Evolutionary conservation across 768 basidiomycete species (phyloP), one percentile per base, ranked within the genome.

Genomic region (Leccinum truebloodii): DNA sequence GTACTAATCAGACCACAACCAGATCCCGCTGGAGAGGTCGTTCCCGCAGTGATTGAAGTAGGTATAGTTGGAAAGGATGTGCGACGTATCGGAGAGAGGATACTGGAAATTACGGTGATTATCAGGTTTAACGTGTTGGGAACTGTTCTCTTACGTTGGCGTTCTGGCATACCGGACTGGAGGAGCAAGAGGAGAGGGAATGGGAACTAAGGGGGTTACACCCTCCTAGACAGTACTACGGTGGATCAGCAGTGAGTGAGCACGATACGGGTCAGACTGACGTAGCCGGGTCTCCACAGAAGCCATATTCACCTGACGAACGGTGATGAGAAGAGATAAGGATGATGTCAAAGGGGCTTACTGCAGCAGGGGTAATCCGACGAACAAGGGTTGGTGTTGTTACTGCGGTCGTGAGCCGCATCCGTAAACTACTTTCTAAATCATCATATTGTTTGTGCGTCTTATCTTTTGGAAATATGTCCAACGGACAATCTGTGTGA

Each of bases 171-270:
- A 93, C 71, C 0, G 93, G 92, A 50, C 80, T 81, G 2, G 91
- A 89, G 52, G 69, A 73, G 76, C 91, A 95, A 0, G 92, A 91
- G 59, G 76, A 75, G 41, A 88, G 73, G 3, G 81, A 71, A 67
- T 86, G 67, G 6, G 92, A 94, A 48, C 79, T 75, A 32, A 92
- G 79, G 20, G 93, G 91, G 68, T 94, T 85, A 77, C 93, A 95
- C n/a, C 93, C 93, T 52, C 90, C 90, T 35, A 92, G 77, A 70
- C 92, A 94, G 72, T 86, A 94, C 86, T 91, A 65, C 20, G 32
- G 12, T 30, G 48, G 18, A 22, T 69, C 57, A 70, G 65, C 55
- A 55, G 1, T 52, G 54, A 1, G 13, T 3, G 9, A n/a, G 51
- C 28, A 41, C 13, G 13, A 37, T 7, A 46, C 1, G 4, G 16